A percentile compares a stretch with the other conserved stretches of the same genome.
Conservation (phyloP, 495 filamentous ascomycete genomes). For the Penicillium roqueforti region DNA sequence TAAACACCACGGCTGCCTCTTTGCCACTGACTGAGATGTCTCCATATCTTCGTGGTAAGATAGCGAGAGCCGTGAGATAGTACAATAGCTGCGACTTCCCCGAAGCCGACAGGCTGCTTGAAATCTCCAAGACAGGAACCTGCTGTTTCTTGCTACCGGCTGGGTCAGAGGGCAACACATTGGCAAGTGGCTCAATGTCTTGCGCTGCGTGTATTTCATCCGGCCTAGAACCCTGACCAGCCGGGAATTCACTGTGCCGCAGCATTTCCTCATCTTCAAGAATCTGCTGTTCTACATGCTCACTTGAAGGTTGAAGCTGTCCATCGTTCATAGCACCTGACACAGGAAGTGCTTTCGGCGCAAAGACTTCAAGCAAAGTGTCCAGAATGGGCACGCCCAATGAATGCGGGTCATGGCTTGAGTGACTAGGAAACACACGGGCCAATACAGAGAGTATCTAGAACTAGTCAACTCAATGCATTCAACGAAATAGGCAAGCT, state of each 20-base stretch:
- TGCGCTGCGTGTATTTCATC: slow-evolving; percentile 4
- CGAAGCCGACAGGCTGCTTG: slow-evolving; percentile 49
- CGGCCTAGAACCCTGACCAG: not conserved
- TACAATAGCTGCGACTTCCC: slow-evolving; percentile 68
- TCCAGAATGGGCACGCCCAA: slow-evolving; percentile 49
- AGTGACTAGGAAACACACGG: slow-evolving; percentile 16
- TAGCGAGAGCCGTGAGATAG: slow-evolving; percentile 55
- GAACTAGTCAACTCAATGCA: slow-evolving; percentile 3
- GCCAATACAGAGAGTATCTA: slow-evolving; percentile 49
- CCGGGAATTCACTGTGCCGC: not conserved
- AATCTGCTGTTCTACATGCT: not conserved
- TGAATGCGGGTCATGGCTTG: slow-evolving; percentile 5
- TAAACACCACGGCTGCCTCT: slow-evolving; percentile 56
- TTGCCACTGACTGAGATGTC: slow-evolving; percentile 41
- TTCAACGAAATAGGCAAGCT: not conserved
- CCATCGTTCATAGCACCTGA: slow-evolving; percentile 4
- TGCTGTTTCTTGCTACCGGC: slow-evolving; percentile 21
- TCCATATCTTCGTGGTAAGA: slow-evolving; percentile 48
- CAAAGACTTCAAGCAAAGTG: slow-evolving; percentile 44
- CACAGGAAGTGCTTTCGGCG: slow-evolving; percentile 15
- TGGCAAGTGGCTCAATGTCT: slow-evolving; percentile 2
- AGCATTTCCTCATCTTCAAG: slow-evolving; percentile 22
- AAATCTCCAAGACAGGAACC: slow-evolving; percentile 53
- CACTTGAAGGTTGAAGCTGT: not conserved
- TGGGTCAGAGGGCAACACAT: slow-evolving; percentile 11